These are phyloP conservation scores for Tricholoma hemisulphureum DNA, from an alignment of 768 basidiomycete genomes.

Conservation along the genomic window DNA sequence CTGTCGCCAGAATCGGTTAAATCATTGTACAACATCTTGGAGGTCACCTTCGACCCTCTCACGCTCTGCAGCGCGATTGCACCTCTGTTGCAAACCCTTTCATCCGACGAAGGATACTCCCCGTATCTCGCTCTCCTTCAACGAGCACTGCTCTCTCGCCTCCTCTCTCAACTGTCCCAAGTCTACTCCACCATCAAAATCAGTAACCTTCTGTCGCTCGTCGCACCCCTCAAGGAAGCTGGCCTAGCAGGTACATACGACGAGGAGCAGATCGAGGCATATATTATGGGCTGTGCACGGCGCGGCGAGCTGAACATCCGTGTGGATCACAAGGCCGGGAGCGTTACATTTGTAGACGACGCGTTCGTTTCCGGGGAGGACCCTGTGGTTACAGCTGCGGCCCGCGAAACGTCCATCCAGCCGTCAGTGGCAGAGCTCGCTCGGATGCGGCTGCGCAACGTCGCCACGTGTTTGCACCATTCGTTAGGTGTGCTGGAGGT, in stretches of 20 bases:
- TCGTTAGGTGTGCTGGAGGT: constrained; percentile 57
- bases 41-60: constrained; percentile 91
- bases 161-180: constrained; percentile 88
- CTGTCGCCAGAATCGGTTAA: constrained; percentile 73
- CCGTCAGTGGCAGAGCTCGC: constrained; percentile 71
- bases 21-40: constrained; percentile 82
- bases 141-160: constrained; percentile 86
- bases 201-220: constrained; percentile 71
- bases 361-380: constrained; percentile 54
- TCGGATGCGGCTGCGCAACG: constrained; percentile 71
- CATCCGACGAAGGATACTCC: constrained; percentile 57
- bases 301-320: constrained; percentile 83
- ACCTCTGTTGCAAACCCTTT: constrained; percentile 68
- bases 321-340: constrained; percentile 85
- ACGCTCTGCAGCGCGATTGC: constrained; percentile 76
- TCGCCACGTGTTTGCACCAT: constrained; percentile 72
- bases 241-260: constrained; percentile 57
- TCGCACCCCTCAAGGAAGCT: constrained; percentile 65
- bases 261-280: constrained; percentile 82
- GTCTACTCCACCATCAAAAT: constrained; percentile 89
- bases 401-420: constrained; percentile 52
- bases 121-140: constrained; percentile 89
- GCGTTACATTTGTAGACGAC: constrained; percentile 82
- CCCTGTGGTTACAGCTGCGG: constrained; percentile 31
- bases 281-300: constrained; percentile 89